These are phyloP conservation scores for Polychaeton citri DNA, from an alignment of 2,329 filamentous ascomycete genomes.

Conservation along the genomic window DNA sequence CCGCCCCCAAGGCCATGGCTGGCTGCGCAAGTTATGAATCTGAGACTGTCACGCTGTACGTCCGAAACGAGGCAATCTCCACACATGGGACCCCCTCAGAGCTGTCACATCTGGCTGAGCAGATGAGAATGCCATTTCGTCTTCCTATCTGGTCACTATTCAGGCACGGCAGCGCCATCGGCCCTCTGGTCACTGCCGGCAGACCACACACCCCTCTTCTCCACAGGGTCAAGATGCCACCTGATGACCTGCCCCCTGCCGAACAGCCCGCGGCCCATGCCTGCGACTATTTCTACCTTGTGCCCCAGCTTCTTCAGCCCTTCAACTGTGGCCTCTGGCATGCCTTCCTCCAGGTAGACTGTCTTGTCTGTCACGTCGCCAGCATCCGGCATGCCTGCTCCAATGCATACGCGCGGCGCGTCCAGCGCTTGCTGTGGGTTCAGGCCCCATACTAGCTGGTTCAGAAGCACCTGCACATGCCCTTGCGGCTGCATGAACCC, in stretches of 20 bases:
- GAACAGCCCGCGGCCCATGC: constrained; percentile 55
- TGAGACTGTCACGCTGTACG: no score
- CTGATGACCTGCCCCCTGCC: constrained; percentile 80
- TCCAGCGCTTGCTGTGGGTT: constrained; percentile 83
- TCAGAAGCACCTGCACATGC: constrained; percentile 83
- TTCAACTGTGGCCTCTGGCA: constrained; percentile 52
- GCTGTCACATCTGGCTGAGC: no score
- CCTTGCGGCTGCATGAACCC: constrained; percentile 98
- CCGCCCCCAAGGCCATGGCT: no score
- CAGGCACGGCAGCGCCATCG: constrained; percentile 51
- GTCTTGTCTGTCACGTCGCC: constrained; percentile 46
- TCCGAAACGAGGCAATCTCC: no score
- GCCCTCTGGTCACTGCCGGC: constrained; percentile 79
- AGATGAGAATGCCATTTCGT: no score
- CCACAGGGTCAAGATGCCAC: constrained; percentile 51
- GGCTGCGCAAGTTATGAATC: no score
- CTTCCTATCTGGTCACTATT: no score
- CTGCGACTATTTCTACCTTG: constrained; percentile 53
- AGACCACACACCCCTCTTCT: constrained; percentile 64
- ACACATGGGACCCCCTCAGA: no score
- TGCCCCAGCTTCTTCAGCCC: constrained; percentile 61
- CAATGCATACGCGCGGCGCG: constrained; percentile 80
- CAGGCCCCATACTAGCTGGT: constrained; percentile 70
- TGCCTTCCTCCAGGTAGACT: constrained; percentile 74
- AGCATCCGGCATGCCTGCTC: constrained; percentile 53